These are phyloP conservation scores for Hemileccinum impolitum DNA, from an alignment of 768 basidiomycete genomes.

Conservation along the genomic window DNA sequence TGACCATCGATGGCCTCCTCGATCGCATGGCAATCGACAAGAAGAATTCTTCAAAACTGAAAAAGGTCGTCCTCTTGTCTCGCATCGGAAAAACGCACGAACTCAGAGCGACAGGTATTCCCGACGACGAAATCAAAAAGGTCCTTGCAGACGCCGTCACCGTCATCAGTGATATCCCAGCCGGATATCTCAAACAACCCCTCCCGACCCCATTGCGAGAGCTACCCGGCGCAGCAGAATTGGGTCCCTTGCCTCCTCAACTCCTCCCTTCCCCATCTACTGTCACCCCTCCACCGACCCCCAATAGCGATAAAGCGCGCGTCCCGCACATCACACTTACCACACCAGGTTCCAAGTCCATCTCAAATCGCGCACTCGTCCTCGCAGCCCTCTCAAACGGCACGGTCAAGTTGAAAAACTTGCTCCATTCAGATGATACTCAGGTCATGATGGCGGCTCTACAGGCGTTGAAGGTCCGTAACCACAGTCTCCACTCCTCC, in stretches of 20 bases:
- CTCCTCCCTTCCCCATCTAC: constrained; percentile 10
- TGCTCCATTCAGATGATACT: constrained; percentile 96
- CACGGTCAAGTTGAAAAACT: constrained; percentile 82
- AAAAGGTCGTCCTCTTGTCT: constrained; percentile 91
- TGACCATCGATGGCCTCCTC: constrained; percentile 72
- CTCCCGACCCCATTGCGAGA: constrained; percentile 42
- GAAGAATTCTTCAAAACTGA: constrained; percentile 85
- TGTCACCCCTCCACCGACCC: background rate
- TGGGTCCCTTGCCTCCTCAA: constrained; percentile 20
- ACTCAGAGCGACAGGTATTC: constrained; percentile 82
- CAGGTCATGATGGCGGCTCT: constrained; percentile 99
- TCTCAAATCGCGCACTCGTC: constrained; percentile 91
- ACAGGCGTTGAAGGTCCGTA: constrained; percentile 71
- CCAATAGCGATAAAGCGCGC: background rate
- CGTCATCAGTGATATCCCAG: constrained; percentile 66
- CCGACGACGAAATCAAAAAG: constrained; percentile 77
- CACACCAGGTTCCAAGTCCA: constrained; percentile 94
- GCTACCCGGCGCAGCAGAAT: constrained; percentile 13
- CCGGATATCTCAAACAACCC: constrained; percentile 31
- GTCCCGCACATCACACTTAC: constrained; percentile 57
- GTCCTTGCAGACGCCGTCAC: constrained; percentile 78
- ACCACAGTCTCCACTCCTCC: background rate
- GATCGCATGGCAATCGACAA: constrained; percentile 98
- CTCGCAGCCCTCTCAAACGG: constrained; percentile 90
- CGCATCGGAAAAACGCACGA: constrained; percentile 92